A percentile compares a stretch with the other conserved stretches of the same genome.
Conservation (phyloP, 2,329 filamentous ascomycete genomes). For the Coniochaeta sp. region DNA sequence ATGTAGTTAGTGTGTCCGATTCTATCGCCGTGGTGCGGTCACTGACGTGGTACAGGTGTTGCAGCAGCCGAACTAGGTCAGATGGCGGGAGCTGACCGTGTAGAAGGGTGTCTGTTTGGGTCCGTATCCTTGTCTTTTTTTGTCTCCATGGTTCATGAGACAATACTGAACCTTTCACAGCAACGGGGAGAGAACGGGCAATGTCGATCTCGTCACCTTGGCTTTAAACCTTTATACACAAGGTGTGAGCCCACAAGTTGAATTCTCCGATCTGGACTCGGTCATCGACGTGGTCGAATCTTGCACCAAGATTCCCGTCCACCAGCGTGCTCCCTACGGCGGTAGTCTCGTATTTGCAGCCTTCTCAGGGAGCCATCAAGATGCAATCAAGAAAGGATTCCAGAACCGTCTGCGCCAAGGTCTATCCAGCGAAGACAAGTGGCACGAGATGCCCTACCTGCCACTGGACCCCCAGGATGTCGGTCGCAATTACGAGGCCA, state of each 20-base stretch:
- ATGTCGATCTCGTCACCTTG: conserved; percentile 89
- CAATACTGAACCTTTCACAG: too few relatives aligned
- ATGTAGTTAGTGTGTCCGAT: conserved; percentile 44
- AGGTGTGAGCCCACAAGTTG: conserved; percentile 75
- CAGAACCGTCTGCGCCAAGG: conserved; percentile 60
- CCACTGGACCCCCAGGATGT: conserved; percentile 91
- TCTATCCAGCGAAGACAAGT: conserved; percentile 52
- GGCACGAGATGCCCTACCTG: conserved; percentile 87
- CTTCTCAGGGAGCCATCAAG: conserved; percentile 88
- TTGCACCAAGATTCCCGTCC: conserved; percentile 91
- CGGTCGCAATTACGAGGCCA: conserved; percentile 92
- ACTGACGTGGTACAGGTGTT: too few relatives aligned
- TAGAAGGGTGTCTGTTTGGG: conserved; percentile 93
- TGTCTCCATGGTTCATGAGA: too few relatives aligned
- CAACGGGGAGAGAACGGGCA: conserved; percentile 92
- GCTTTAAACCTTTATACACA: conserved; percentile 94
- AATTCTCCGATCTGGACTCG: conserved; percentile 82
- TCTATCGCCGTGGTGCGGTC: neutral
- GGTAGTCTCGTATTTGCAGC: conserved; percentile 82
- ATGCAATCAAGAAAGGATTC: conserved; percentile 93
- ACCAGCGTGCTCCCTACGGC: conserved; percentile 83
- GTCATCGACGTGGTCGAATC: conserved; percentile 87
- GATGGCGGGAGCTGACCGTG: conserved; percentile 92
- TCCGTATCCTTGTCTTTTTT: too few relatives aligned
- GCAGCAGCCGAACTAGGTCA: conserved; percentile 88